Percentiles rank a stretch among this genome's conserved stretches.
These are phyloP conservation scores for Escallonia herrerae DNA, from an alignment of 129 eudicot genomes.

Conservation along the genomic window DNA sequence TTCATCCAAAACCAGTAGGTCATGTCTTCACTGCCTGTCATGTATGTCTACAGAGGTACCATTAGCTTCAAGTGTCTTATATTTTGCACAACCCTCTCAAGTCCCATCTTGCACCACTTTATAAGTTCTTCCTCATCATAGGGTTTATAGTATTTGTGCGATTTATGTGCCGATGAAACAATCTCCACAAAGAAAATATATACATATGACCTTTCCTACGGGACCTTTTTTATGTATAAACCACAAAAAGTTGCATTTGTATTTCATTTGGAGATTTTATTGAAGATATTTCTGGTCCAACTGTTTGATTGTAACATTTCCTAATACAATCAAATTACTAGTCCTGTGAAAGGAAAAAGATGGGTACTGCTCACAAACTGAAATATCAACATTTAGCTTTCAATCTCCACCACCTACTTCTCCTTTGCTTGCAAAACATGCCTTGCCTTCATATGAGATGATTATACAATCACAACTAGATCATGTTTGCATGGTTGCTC, in stretches of 20 bases:
- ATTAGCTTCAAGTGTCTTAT: too few species aligned
- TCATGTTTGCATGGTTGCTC: neutral
- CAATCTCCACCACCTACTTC: constrained; percentile 4
- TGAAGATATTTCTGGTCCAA: neutral
- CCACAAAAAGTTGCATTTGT: neutral
- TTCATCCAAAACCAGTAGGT: neutral
- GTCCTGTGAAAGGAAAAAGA: constrained; percentile 3
- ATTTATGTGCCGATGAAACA: constrained; percentile 13
- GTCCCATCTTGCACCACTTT: too few species aligned
- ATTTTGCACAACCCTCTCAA: too few species aligned
- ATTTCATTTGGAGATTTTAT: too few species aligned
- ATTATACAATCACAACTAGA: too few species aligned
- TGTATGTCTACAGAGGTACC: neutral
- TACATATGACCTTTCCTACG: neutral
- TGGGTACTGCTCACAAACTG: constrained; percentile 1
- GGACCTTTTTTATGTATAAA: neutral
- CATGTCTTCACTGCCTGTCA: neutral
- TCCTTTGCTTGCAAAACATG: neutral
- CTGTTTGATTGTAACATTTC: neutral
- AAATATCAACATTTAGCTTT: constrained; percentile 7
- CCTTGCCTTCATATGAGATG: neutral
- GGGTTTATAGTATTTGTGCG: neutral
- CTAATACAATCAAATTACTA: neutral
- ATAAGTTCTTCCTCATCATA: too few species aligned
- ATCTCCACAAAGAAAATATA: constrained; percentile 10